Percentiles rank a stretch among this genome's conserved stretches.
These are phyloP conservation scores for Geranium incanum DNA, from an alignment of 441 rosid species.

Conservation along the genomic window DNA sequence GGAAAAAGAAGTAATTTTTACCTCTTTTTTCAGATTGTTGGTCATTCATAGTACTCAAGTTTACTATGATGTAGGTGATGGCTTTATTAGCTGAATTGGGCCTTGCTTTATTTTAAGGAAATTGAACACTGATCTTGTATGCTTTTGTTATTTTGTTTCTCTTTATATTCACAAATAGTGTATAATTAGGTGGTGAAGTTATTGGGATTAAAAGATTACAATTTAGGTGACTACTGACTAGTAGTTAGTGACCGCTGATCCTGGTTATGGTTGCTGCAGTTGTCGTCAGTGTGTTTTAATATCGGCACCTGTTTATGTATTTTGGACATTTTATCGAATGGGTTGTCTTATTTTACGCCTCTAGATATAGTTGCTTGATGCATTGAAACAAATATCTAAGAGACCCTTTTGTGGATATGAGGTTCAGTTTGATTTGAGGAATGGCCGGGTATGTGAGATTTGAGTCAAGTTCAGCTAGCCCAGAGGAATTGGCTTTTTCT, in stretches of 20 bases:
- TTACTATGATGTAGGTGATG: not conserved
- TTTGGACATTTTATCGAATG: slow-evolving; percentile 10
- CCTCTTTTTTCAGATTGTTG: not conserved
- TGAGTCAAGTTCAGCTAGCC: slow-evolving; percentile 35
- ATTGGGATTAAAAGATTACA: slow-evolving; percentile 5
- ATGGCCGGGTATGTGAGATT: slow-evolving; percentile 46
- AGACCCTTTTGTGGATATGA: slow-evolving; percentile 17
- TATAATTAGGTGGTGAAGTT: not conserved
- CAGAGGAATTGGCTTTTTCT: slow-evolving; percentile 36
- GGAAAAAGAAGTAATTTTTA: slow-evolving; percentile 3
- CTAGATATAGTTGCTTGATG: slow-evolving; percentile 12
- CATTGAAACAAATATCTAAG: slow-evolving; percentile 10
- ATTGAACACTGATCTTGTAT: not conserved
- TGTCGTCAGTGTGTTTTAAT: slow-evolving; percentile 6
- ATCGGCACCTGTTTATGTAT: slow-evolving; percentile 11
- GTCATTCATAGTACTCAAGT: not conserved
- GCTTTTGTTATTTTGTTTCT: not conserved
- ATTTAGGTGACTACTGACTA: not conserved
- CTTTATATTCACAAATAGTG: not conserved
- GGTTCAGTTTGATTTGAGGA: slow-evolving; percentile 15
- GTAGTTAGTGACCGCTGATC: slow-evolving; percentile 13
- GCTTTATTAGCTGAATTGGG: slow-evolving; percentile 1
- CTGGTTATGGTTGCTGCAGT: slow-evolving; percentile 19
- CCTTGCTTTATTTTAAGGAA: not conserved
- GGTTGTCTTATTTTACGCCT: not conserved